Conservation (phyloP, 345 rosid genomes). For the Populus simonii region DNA sequence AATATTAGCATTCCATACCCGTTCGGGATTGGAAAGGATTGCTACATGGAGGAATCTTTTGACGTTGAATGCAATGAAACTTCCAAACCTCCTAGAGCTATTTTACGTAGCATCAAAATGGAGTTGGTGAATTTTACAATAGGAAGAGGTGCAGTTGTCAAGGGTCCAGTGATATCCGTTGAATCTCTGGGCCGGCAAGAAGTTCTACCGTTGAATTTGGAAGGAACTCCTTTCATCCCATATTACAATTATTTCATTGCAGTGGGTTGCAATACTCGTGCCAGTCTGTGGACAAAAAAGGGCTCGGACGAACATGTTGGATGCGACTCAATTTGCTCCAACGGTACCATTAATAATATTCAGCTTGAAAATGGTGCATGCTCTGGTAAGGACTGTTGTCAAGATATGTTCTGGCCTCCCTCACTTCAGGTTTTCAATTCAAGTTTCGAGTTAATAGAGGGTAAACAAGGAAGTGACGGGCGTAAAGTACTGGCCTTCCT, state of each 20-base stretch:
- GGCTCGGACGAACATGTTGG: no score
- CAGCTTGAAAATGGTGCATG: not conserved
- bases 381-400: not conserved
- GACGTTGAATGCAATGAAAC: not conserved
- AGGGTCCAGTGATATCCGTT: not conserved
- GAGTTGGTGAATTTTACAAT: not conserved
- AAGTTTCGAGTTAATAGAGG: not conserved
- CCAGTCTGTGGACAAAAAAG: no score
- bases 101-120: not conserved
- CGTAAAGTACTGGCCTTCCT: not conserved
- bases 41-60: not conserved
- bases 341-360: no score
- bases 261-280: no score
- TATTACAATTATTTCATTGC: no score
- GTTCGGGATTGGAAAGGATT: not conserved
- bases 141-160: not conserved
- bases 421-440: not conserved
- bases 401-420: not conserved
- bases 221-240: no score
- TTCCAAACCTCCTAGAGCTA: not conserved
- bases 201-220: accelerated
- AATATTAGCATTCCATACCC: not conserved
- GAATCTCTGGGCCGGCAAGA: not conserved
- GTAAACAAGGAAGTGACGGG: not conserved
- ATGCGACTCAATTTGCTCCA: no score